phyloP scores from a whole-genome alignment of 1,284 basidiomycete species.

The Microbotryomycetes sp. region DNA sequence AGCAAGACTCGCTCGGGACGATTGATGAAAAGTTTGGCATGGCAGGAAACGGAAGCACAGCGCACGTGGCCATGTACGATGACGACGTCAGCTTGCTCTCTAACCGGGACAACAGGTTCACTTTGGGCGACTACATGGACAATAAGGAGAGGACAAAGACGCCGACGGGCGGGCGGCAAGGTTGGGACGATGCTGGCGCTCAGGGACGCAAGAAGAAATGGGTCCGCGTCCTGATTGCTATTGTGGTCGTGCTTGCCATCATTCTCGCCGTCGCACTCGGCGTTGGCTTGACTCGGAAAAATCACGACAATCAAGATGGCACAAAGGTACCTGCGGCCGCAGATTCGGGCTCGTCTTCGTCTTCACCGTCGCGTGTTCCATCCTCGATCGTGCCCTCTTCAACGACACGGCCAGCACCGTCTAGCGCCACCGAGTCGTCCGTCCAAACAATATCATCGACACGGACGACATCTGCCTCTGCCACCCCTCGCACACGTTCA shows the following conservation, averaged over 20 bases:
- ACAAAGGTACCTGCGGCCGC: background rate
- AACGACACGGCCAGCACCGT: background rate
- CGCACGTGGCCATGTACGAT: background rate
- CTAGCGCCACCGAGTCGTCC: background rate
- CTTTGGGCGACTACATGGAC: constrained; percentile 6
- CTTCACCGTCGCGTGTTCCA: background rate
- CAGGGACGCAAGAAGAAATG: constrained; percentile 8
- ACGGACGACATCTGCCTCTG: background rate
- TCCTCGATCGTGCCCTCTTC: background rate
- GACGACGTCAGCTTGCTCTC: background rate
- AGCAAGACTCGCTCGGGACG: background rate
- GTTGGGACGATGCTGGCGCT: background rate
- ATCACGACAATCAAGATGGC: background rate
- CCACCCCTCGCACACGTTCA: background rate
- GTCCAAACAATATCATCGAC: no score
- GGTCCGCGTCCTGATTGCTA: constrained; percentile 1
- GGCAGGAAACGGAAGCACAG: background rate
- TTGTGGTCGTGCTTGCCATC: constrained; percentile 1
- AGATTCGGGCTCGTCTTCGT: background rate
- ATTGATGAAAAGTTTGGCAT: constrained; percentile 5
- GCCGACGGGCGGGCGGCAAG: background rate
- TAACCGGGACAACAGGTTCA: constrained; percentile 2
- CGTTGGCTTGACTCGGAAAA: constrained; percentile 12
- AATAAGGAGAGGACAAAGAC: background rate
- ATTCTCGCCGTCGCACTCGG: constrained; percentile 16